Evolutionary conservation across 257 asterid genomes (phyloP).

Genomic region (Solanum okadae): DNA sequence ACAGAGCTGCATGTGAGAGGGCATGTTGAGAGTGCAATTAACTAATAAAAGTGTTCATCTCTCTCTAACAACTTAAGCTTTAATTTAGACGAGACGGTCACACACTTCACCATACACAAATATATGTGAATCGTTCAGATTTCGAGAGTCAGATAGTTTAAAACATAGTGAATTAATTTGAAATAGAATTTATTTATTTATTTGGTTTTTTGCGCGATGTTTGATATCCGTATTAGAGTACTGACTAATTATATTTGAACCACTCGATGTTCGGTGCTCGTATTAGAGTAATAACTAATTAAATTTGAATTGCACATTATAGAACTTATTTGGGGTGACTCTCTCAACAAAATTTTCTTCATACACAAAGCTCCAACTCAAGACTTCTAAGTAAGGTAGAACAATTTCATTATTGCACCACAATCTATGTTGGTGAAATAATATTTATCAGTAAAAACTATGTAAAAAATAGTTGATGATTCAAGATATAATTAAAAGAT

Average conservation of each 20-base stretch:
- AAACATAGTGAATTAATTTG: not conserved
- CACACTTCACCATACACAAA: not conserved
- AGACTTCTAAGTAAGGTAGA: too few relatives aligned
- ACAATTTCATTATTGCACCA: rapidly evolving
- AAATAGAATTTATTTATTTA: not conserved
- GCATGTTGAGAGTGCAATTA: too few relatives aligned
- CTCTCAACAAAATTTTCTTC: not conserved
- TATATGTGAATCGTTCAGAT: not conserved
- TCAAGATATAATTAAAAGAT: too few relatives aligned
- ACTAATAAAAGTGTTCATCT: not conserved
- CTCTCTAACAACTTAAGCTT: too few relatives aligned
- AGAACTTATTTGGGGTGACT: too few relatives aligned
- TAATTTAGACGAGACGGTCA: not conserved
- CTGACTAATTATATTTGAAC: not conserved
- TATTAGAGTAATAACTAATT: not conserved
- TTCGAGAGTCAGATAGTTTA: not conserved
- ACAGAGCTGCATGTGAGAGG: not conserved
- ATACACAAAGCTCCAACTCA: not conserved
- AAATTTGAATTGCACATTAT: not conserved
- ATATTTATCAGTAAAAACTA: too few relatives aligned
- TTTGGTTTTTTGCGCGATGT: rapidly evolving
- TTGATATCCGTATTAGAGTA: too few relatives aligned
- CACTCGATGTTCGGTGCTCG: rapidly evolving
- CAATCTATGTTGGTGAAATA: not conserved
- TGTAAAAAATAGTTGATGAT: too few relatives aligned